Conservation (phyloP, 2,329 filamentous ascomycete species). For the Plectosphaerella plurivora region DNA sequence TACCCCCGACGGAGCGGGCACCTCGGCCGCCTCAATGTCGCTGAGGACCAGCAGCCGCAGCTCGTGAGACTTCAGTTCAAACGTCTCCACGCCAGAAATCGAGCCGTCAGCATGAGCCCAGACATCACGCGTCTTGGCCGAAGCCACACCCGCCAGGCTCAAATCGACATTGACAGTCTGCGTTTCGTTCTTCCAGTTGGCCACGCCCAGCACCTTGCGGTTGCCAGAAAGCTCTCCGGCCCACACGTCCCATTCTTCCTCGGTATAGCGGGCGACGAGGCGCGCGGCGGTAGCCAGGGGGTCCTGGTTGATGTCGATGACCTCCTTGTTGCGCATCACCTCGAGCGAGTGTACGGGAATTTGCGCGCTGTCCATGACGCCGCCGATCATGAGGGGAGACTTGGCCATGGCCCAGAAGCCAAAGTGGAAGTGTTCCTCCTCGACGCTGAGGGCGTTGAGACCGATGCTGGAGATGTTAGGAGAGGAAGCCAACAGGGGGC, state of each 20-base stretch:
- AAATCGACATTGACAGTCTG: constrained; percentile 37
- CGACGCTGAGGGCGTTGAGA: constrained; percentile 34
- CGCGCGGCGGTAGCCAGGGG: constrained; percentile 43
- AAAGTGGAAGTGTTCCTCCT: constrained; percentile 49
- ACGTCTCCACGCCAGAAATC: constrained; percentile 24
- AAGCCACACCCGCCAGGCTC: constrained; percentile 30
- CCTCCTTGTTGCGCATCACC: constrained; percentile 44
- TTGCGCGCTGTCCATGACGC: constrained; percentile 29
- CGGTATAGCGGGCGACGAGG: constrained; percentile 42
- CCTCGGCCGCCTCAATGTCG: constrained; percentile 19
- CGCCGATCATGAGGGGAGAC: constrained; percentile 44
- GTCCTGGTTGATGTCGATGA: constrained; percentile 56
- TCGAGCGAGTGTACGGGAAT: constrained; percentile 34
- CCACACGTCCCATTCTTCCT: constrained; percentile 48
- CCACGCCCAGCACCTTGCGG: constrained; percentile 37
- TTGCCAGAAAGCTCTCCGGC: constrained; percentile 38
- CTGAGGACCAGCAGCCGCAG: constrained; percentile 32
- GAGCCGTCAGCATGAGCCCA: constrained; percentile 31
- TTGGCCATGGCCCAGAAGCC: constrained; percentile 48
- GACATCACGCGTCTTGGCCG: constrained; percentile 31
- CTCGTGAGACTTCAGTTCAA: constrained; percentile 31
- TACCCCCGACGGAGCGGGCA: constrained; percentile 24
- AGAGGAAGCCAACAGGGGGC: background rate
- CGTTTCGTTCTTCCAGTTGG: constrained; percentile 44
- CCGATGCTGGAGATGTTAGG: constrained; percentile 30